These are phyloP conservation scores for Phialophora verrucosa DNA, from an alignment of 2,329 filamentous ascomycete species.

Conservation along the genomic window DNA sequence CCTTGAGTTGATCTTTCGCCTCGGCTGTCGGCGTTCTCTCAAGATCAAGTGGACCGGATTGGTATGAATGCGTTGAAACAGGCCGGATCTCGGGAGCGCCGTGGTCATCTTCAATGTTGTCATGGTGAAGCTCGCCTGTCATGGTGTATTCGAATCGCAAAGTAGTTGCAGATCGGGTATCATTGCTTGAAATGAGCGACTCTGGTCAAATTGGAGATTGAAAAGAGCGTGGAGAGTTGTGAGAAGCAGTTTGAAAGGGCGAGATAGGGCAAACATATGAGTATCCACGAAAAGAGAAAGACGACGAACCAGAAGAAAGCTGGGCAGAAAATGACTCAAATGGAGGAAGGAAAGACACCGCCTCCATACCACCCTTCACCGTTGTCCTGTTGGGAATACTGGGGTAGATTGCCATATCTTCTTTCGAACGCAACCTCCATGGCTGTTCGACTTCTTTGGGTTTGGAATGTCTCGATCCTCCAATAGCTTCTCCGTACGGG, in stretches of 20 bases:
- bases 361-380: constrained; percentile 14
- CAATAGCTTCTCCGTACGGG: constrained; percentile 10
- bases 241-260: neutral
- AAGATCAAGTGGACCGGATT: constrained; percentile 17
- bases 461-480: neutral
- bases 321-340: constrained; percentile 23
- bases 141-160: constrained; percentile 19
- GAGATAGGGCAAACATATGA: constrained; percentile 5
- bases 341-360: constrained; percentile 6
- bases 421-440: constrained; percentile 3
- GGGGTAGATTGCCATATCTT: constrained; percentile 5
- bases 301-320: neutral
- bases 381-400: constrained; percentile 14
- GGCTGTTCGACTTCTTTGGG: constrained; percentile 11
- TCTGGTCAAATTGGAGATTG: constrained; percentile 3
- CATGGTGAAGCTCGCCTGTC: constrained; percentile 36
- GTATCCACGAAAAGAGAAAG: neutral
- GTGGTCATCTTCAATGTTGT: constrained; percentile 25
- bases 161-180: constrained; percentile 1
- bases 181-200: constrained; percentile 18
- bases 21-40: constrained; percentile 23
- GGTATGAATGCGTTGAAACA: constrained; percentile 18
- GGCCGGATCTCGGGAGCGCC: constrained; percentile 10
- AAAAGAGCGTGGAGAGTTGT: neutral
- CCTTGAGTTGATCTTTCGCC: constrained; percentile 4